These are phyloP conservation scores for Pseudopediastrum boryanum DNA, from an alignment of 139 green algal species.

Conservation along the genomic window DNA sequence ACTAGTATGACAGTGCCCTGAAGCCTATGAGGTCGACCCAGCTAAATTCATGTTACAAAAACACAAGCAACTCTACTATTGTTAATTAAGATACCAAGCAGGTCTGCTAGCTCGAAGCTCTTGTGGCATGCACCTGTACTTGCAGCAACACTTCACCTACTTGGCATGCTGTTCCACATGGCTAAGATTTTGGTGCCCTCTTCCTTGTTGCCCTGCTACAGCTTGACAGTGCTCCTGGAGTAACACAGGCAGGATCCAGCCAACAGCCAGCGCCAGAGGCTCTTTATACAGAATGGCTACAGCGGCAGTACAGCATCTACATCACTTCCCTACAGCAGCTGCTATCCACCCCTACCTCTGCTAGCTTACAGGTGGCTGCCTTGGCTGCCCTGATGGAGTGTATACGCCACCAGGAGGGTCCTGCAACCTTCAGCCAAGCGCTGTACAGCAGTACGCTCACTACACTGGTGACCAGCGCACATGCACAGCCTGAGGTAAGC, in stretches of 20 bases:
- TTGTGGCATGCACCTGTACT: not conserved
- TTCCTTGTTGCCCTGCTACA: not conserved
- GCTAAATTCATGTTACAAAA: too few species aligned
- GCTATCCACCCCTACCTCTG: not conserved
- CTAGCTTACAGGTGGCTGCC: constrained; percentile 55
- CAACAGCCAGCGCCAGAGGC: constrained; percentile 10
- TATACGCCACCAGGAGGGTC: constrained; percentile 41
- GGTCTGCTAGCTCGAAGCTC: not conserved
- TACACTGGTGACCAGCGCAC: not conserved
- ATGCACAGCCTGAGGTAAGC: constrained; percentile 14
- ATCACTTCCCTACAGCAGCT: constrained; percentile 39
- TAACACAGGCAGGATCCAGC: constrained; percentile 1
- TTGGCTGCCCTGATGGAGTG: constrained; percentile 65
- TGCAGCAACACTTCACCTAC: not conserved
- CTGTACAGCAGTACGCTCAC: constrained; percentile 46
- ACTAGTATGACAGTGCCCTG: too few species aligned
- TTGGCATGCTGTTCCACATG: not conserved
- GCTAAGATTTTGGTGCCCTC: not conserved
- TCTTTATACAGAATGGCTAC: constrained; percentile 46
- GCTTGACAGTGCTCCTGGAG: constrained; percentile 15
- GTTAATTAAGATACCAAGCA: not conserved
- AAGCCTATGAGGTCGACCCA: too few species aligned
- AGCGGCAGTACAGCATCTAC: constrained; percentile 55
- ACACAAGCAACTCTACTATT: too few species aligned
- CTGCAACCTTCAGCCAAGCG: constrained; percentile 38